These are phyloP conservation scores for Tetrahymena malaccensis DNA, from an alignment of 73 alveolate genomes.

Conservation along the genomic window DNA sequence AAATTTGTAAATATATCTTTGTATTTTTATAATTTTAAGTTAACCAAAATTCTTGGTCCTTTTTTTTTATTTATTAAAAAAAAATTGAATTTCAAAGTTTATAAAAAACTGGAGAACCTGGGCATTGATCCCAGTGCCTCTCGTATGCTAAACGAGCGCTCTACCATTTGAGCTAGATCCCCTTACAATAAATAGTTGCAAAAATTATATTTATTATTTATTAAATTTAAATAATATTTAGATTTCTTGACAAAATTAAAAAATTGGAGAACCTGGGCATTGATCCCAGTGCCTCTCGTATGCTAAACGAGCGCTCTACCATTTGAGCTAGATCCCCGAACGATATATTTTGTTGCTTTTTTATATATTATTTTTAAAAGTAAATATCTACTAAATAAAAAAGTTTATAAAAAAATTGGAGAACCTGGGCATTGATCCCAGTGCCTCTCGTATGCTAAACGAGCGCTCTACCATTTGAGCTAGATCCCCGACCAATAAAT, in stretches of 20 bases:
- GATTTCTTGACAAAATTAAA: neutral
- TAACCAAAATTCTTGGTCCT: too few relatives aligned
- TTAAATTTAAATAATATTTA: neutral
- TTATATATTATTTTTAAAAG: neutral
- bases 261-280: neutral
- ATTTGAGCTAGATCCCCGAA: neutral
- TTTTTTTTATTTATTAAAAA: neutral
- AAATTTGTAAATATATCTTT: neutral
- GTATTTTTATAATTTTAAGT: neutral
- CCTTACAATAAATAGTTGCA: neutral
- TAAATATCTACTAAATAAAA: neutral
- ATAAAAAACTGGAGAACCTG: neutral
- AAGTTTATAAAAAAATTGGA: neutral
- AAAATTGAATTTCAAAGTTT: neutral
- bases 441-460: too few relatives aligned
- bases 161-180: neutral
- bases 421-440: constrained; percentile 1
- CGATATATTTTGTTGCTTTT: neutral
- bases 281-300: constrained; percentile 3
- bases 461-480: neutral
- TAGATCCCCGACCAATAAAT: neutral
- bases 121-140: neutral
- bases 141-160: neutral
- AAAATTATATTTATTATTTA: neutral
- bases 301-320: constrained; percentile 3